These are phyloP conservation scores for Paracoccidioides lutzii DNA, from an alignment of 2,329 filamentous ascomycete species.

Conservation along the genomic window DNA sequence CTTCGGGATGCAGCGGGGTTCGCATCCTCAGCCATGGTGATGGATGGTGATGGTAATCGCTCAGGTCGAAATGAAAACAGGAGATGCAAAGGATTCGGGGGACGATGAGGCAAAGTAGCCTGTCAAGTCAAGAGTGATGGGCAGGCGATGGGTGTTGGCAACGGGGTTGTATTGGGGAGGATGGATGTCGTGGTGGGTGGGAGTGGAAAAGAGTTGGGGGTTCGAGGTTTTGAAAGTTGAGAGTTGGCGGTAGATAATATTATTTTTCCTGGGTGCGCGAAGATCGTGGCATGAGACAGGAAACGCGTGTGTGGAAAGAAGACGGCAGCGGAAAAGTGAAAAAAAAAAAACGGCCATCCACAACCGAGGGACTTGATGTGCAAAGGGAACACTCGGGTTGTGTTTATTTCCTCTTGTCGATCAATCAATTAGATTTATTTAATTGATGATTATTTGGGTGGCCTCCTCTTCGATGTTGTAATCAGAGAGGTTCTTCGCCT, in stretches of 20 bases:
- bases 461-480: no score
- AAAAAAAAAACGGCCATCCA: no score
- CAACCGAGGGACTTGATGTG: no score
- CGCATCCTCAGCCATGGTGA: constrained; percentile 28
- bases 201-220: constrained; percentile 15
- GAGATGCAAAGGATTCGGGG: neutral
- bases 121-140: neutral
- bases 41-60: neutral
- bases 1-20: constrained; percentile 21
- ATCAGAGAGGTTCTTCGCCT: no score
- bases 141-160: neutral
- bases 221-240: constrained; percentile 11
- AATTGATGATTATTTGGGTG: no score
- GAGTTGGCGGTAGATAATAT: constrained; percentile 11
- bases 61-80: neutral
- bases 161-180: neutral
- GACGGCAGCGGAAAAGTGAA: no score
- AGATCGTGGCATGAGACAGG: constrained; percentile 17
- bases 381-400: no score
- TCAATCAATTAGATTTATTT: no score
- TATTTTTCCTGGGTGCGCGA: constrained; percentile 12
- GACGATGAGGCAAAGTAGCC: neutral
- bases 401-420: no score
- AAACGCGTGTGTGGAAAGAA: constrained; percentile 10
- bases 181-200: constrained; percentile 2